Evolutionary conservation across 2,329 filamentous ascomycete genomes (phyloP), one percentile per base, ranked within the genome.

Genomic region (Stemphylium lycopersici): DNA sequence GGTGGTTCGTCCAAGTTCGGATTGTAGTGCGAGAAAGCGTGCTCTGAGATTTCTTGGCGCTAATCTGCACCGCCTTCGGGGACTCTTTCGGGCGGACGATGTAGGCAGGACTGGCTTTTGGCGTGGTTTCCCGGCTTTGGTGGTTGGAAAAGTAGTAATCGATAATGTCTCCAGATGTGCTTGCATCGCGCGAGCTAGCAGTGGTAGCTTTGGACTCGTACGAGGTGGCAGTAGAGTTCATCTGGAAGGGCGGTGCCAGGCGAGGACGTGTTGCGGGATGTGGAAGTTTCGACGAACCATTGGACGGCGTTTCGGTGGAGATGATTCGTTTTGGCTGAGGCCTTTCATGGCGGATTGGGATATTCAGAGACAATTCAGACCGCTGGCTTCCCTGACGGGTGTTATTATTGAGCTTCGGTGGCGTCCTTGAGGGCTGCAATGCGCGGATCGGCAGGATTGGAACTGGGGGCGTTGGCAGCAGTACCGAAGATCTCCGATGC

Each of bases 61-160:
- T 66, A 45, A 65, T 52, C 12, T 61, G 55, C 6, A 65, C 46
- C 2, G 60, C 20, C 41, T 59, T 66, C 5, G 66, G 62, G 15
- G 62, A 65, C 8, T 65, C 53, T 40, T 60, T 65, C 3, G 62
- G 52, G 15, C 53, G 52, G 6, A 56, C 24, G 8, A 55, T 42
- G 15, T 49, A 55, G 20, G 53, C 53, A 20, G 59, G 57, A 29
- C 58, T 65, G 34, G 59, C 52, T 40, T 58, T 64, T 5, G 62
- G 40, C 42, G 55, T 62, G 15, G 57, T 24, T 15, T 62, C 24
- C 13, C 52, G 36, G 13, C 37, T 52, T 26, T 15, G 36, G 16
- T 63, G 48, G 13, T 63, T 56, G n/a, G 65, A 65, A 47, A 73
- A 73, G 58, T 75, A 74, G 52, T 75, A 75, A 52, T 74, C 70